Evolutionary conservation across 768 basidiomycete genomes (phyloP).

Genomic region (Termitomyces sp.): DNA sequence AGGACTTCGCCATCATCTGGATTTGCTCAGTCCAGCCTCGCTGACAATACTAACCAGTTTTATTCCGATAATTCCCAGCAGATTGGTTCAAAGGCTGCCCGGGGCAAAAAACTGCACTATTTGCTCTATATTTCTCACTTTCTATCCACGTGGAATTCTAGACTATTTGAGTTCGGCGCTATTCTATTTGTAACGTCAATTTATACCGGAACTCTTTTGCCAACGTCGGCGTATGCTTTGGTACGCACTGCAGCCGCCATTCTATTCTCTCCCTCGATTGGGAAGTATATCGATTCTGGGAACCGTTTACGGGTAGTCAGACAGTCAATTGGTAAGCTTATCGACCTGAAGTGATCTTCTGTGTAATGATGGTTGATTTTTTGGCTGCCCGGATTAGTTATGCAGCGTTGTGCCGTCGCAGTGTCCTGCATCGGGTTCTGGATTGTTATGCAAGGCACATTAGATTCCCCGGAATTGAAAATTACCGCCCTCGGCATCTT

Average conservation of each 20-base stretch:
- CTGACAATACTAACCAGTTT: not conserved
- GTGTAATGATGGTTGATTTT: not conserved
- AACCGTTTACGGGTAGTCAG: conserved; percentile 18
- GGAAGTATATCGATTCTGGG: conserved; percentile 17
- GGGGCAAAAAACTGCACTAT: not conserved
- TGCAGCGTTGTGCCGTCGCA: conserved; percentile 17
- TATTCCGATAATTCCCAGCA: not conserved
- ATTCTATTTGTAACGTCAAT: conserved; percentile 20
- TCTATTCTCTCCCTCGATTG: conserved; percentile 17
- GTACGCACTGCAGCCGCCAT: conserved; percentile 16
- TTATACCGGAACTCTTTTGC: conserved; percentile 20
- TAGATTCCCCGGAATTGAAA: not conserved
- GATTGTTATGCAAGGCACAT: not conserved
- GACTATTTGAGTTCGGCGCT: conserved; percentile 24
- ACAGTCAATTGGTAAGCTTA: conserved; percentile 17
- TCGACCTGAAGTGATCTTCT: not conserved
- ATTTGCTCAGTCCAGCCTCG: not conserved
- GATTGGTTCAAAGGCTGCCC: not conserved
- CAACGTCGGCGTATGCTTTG: conserved; percentile 22
- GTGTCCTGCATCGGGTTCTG: conserved; percentile 18
- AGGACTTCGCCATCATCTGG: not conserved
- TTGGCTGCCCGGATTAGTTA: conserved; percentile 2
- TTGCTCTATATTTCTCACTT: conserved; percentile 22
- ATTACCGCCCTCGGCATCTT: not conserved
- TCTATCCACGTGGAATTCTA: conserved; percentile 25